Evolutionary conservation across 106 monocot species (phyloP), one percentile per base, ranked within the genome.

Genomic region (Dendrobium chrysotoxum): DNA sequence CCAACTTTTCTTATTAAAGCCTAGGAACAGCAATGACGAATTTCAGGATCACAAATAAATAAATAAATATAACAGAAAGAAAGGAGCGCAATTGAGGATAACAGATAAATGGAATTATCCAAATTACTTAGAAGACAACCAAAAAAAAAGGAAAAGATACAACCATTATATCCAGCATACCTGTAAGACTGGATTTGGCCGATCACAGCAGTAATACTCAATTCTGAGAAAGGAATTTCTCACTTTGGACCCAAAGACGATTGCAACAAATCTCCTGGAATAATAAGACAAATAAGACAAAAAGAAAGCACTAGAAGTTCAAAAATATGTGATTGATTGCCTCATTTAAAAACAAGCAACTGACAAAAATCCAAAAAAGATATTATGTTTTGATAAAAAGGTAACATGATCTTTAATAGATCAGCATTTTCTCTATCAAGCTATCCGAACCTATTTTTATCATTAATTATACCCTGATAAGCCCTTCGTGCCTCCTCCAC

Each of bases 161-260:
- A 6, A n/a, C 5, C 16, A 8, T 30, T 3, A 73, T 12, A 72
- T 80, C 15, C 25, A 74, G 10, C 74, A 82, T 71, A 90, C 97
- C 84, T 98, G 97, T 82, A 98, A 87, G 54, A 86, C 86, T 78
- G 97, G 97, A 86, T 98, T 98, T 80, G 94, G 97, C 70, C 92
- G 87, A 31, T 91, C 92, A 82, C 97, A 98, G 79, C 91, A 98
- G 80, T 90, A 98, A 64, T 88, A 64, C 82, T 98, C 97, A 79
- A 92, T 84, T 40, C 77, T 47, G 26, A 92, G 82, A 67, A 92
- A 41, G 39, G 65, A 77, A 86, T 92, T 80, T 82, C 83, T 92
- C 50, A 83, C 97, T 85, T 85, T 91, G 4, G 87, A 77, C 57
- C 97, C 97, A 91, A 77, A 94, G 64, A 88, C 71, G 78, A 78